Evolutionary conservation across 2,329 filamentous ascomycete genomes (phyloP).

Genomic region (Teratosphaeria gauchensis): DNA sequence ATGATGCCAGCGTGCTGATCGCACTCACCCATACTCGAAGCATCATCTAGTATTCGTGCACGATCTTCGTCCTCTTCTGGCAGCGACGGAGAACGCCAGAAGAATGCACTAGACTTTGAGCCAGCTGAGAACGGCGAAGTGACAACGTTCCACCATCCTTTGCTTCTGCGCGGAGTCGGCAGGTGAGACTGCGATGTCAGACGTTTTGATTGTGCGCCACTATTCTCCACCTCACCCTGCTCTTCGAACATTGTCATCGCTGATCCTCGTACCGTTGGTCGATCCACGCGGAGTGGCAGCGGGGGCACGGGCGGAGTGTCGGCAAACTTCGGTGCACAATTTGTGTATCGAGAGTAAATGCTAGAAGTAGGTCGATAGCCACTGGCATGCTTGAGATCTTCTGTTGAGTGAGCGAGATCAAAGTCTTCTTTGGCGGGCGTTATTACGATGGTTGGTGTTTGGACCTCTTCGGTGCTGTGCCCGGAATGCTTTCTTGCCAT

Average conservation of each 20-base stretch:
- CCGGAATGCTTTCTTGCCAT: neutral
- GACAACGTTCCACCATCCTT: slow-evolving; percentile 71
- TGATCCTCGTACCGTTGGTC: neutral
- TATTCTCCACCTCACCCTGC: slow-evolving; percentile 32
- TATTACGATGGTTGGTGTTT: slow-evolving; percentile 43
- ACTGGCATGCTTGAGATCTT: slow-evolving; percentile 32
- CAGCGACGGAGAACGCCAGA: slow-evolving; percentile 18
- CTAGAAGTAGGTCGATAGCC: slow-evolving; percentile 44
- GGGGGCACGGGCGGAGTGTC: slow-evolving; percentile 51
- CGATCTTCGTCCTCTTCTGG: slow-evolving; percentile 8
- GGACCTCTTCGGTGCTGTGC: slow-evolving; percentile 3
- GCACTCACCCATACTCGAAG: slow-evolving; percentile 13
- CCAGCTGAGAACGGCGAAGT: slow-evolving; percentile 53
- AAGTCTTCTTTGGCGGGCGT: slow-evolving; percentile 43
- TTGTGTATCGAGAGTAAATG: slow-evolving; percentile 50
- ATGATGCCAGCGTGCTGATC: slow-evolving; percentile 12
- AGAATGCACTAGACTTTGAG: slow-evolving; percentile 10
- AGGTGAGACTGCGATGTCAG: slow-evolving; percentile 28
- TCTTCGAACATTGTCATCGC: slow-evolving; percentile 28
- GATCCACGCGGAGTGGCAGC: slow-evolving; percentile 34
- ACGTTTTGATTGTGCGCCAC: neutral
- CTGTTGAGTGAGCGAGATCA: slow-evolving; percentile 54
- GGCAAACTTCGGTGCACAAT: slow-evolving; percentile 11
- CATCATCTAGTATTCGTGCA: slow-evolving; percentile 13
- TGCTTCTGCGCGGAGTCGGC: slow-evolving; percentile 49